These are phyloP conservation scores for Orobanche coerulescens DNA, from an alignment of 257 asterid genomes.

Conservation along the genomic window DNA sequence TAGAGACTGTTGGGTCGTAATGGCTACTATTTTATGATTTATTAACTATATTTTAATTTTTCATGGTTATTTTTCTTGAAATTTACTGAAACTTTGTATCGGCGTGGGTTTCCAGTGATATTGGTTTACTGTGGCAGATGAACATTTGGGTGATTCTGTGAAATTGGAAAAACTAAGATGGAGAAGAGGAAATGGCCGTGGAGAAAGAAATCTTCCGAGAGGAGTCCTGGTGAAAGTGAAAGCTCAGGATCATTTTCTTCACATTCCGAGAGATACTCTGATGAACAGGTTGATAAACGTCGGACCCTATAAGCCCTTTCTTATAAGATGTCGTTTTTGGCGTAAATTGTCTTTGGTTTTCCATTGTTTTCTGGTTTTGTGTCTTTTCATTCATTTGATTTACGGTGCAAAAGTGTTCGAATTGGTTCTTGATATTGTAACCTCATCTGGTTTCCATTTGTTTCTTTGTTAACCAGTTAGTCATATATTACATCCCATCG, in stretches of 20 bases:
- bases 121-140: constrained; percentile 25
- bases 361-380: not conserved
- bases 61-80: not conserved
- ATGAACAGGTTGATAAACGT: constrained; percentile 44
- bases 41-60: not conserved
- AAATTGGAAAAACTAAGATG: constrained; percentile 27
- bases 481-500: too few species aligned
- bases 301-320: not conserved
- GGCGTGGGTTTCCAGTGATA: constrained; percentile 4
- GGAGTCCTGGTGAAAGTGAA: constrained; percentile 66
- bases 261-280: constrained; percentile 55
- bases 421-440: not conserved
- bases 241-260: constrained; percentile 60
- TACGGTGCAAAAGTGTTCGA: not conserved
- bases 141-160: constrained; percentile 8
- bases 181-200: constrained; percentile 74
- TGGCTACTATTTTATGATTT: not conserved
- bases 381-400: not conserved
- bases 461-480: too few species aligned
- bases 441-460: not conserved
- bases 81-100: not conserved
- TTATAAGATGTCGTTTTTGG: not conserved
- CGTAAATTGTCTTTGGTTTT: not conserved
- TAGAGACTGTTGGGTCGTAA: too few species aligned
- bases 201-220: constrained; percentile 60